These are phyloP conservation scores for Trichothecium sympodiale DNA, from an alignment of 2,329 filamentous ascomycete genomes.

Conservation along the genomic window DNA sequence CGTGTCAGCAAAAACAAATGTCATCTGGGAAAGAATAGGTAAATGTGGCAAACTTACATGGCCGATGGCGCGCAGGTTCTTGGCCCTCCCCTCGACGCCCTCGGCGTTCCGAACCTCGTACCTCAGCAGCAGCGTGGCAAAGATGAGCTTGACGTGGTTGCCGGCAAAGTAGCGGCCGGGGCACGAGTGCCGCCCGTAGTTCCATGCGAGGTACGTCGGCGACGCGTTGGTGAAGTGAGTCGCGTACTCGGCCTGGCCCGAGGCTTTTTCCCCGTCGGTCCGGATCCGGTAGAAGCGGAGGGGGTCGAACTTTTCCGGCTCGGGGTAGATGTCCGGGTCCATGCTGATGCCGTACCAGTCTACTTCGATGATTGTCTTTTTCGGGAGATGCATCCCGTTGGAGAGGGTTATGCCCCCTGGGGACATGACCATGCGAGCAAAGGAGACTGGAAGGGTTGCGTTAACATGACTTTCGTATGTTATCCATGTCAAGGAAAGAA, in stretches of 20 bases:
- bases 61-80: too few species aligned
- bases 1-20: too few species aligned
- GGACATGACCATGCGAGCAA: too few species aligned
- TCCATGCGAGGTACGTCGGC: conserved; percentile 36
- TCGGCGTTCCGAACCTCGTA: conserved; percentile 18
- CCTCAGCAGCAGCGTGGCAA: conserved; percentile 14
- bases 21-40: too few species aligned
- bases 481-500: too few species aligned
- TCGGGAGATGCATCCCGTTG: conserved; percentile 37
- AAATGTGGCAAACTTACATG: too few species aligned
- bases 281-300: conserved; percentile 6
- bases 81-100: too few species aligned
- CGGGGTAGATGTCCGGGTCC: conserved; percentile 5
- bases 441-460: too few species aligned
- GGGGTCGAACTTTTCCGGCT: conserved; percentile 8
- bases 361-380: conserved; percentile 38
- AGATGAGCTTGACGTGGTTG: conserved; percentile 36
- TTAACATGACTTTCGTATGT: too few species aligned
- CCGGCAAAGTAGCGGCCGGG: conserved; percentile 40
- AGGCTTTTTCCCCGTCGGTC: too few species aligned
- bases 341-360: conserved; percentile 33
- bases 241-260: conserved; percentile 1
- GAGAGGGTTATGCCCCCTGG: too few species aligned
- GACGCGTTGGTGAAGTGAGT: neutral
- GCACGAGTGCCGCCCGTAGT: conserved; percentile 40